Percentiles rank a stretch among this genome's conserved stretches.
Conservation (phyloP, 257 asterid genomes). For the Cynanchum wilfordii region DNA sequence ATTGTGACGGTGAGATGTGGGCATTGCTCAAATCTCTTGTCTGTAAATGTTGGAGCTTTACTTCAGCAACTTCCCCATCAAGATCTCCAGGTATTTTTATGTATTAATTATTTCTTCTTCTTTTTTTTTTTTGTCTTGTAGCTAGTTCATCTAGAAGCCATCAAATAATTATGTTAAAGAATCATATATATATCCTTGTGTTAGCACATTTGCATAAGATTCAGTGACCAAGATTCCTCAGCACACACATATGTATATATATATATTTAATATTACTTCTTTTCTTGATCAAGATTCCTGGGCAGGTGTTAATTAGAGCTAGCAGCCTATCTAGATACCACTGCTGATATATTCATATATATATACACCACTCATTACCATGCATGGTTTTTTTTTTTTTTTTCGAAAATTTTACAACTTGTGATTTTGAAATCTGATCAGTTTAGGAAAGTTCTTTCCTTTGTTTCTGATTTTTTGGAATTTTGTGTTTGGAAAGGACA, state of each 20-base stretch:
- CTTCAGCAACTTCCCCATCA: slow-evolving; percentile 64
- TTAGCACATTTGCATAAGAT: not conserved
- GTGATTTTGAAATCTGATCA: no score
- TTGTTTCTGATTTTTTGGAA: not conserved
- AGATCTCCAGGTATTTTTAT: slow-evolving; percentile 58
- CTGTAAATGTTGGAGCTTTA: slow-evolving; percentile 69
- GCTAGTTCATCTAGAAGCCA: not conserved
- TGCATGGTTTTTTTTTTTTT: not conserved
- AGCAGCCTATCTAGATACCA: no score
- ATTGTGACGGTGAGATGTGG: slow-evolving; percentile 94
- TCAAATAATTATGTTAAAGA: not conserved
- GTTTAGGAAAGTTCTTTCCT: not conserved
- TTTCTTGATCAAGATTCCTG: slow-evolving; percentile 3
- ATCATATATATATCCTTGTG: not conserved
- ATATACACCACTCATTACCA: not conserved
- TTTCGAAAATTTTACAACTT: no score
- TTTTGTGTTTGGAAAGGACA: not conserved
- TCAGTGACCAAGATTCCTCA: slow-evolving; percentile 6
- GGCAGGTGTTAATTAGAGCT: not conserved
- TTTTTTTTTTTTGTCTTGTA: not conserved
- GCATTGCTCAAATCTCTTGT: slow-evolving; percentile 77
- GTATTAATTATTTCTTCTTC: not conserved
- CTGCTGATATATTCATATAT: no score
- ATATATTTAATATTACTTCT: not conserved
- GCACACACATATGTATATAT: no score